These are phyloP conservation scores for Cryptococcus hybrid DNA, from an alignment of 1,284 basidiomycete genomes.

Conservation along the genomic window DNA sequence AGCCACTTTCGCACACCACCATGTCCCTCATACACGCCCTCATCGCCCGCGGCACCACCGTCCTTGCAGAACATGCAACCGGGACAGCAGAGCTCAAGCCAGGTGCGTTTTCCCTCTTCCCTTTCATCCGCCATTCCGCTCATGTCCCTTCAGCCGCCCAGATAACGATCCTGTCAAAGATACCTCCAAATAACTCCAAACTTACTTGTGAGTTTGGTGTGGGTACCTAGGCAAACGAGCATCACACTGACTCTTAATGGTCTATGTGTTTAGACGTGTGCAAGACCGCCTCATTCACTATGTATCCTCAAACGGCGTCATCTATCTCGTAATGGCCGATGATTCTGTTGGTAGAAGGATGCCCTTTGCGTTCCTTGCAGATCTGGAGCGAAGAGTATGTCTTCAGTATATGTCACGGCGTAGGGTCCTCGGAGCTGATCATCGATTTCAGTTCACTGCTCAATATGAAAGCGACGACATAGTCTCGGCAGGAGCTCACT, in stretches of 20 bases:
- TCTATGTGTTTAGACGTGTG: slow-evolving; percentile 62
- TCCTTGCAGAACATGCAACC: slow-evolving; percentile 78
- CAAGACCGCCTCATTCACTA: slow-evolving; percentile 97
- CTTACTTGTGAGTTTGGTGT: slow-evolving; percentile 62
- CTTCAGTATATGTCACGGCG: not conserved
- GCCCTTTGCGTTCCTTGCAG: slow-evolving; percentile 89
- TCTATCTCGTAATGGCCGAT: slow-evolving; percentile 91
- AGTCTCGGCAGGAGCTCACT: slow-evolving; percentile 50
- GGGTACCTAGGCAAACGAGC: not conserved
- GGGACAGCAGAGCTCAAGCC: slow-evolving; percentile 80
- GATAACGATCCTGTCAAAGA: slow-evolving; percentile 89
- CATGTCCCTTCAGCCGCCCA: slow-evolving; percentile 59
- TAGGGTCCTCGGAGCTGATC: not conserved
- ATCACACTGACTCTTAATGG: not conserved
- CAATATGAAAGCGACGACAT: slow-evolving; percentile 51
- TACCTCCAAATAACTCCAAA: slow-evolving; percentile 90
- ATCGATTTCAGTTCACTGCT: slow-evolving; percentile 59
- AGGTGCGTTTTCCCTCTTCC: slow-evolving; percentile 54
- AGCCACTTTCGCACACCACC: not conserved
- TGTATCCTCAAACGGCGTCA: slow-evolving; percentile 78
- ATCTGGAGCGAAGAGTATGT: slow-evolving; percentile 70
- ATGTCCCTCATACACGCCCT: slow-evolving; percentile 72
- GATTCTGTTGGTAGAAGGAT: slow-evolving; percentile 84
- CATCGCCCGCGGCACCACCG: slow-evolving; percentile 71
- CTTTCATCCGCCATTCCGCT: not conserved